These are phyloP conservation scores for Neurospora sp. DNA, from an alignment of 495 filamentous ascomycete species.

Conservation along the genomic window DNA sequence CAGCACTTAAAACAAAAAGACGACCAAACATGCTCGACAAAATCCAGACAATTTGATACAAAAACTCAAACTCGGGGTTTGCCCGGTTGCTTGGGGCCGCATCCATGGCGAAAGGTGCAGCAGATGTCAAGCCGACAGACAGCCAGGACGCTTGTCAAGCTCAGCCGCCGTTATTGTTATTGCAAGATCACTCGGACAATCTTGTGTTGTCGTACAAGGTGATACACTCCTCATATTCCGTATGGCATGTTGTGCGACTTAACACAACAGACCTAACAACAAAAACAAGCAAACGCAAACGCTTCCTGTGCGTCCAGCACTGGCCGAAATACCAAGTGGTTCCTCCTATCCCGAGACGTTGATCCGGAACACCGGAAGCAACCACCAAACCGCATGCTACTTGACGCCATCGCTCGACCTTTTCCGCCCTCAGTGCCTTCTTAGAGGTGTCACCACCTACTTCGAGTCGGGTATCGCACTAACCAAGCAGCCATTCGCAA, in stretches of 20 bases:
- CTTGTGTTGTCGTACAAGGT: neutral
- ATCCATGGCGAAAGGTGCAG: neutral
- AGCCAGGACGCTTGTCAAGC: neutral
- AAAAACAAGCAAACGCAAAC: neutral
- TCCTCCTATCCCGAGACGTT: neutral
- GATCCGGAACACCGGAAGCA: neutral
- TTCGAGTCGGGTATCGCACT: conserved; percentile 16
- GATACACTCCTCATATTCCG: neutral
- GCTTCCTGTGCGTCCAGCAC: neutral
- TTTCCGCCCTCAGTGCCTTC: neutral
- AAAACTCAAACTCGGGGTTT: neutral
- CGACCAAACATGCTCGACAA: neutral
- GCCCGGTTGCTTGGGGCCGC: neutral
- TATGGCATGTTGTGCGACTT: neutral
- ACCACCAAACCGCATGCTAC: neutral
- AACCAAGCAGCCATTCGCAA: conserved; percentile 31
- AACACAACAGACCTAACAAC: neutral
- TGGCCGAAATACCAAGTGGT: neutral
- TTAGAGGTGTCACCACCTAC: neutral
- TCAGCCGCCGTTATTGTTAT: neutral
- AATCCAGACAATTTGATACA: neutral
- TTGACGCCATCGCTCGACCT: neutral
- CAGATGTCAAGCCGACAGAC: neutral
- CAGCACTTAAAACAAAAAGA: neutral
- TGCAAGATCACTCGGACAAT: neutral